Percentiles rank a stretch among this genome's conserved stretches.
Conservation (phyloP, 352 stramenopile genomes). For the Pythium guiyangense region DNA sequence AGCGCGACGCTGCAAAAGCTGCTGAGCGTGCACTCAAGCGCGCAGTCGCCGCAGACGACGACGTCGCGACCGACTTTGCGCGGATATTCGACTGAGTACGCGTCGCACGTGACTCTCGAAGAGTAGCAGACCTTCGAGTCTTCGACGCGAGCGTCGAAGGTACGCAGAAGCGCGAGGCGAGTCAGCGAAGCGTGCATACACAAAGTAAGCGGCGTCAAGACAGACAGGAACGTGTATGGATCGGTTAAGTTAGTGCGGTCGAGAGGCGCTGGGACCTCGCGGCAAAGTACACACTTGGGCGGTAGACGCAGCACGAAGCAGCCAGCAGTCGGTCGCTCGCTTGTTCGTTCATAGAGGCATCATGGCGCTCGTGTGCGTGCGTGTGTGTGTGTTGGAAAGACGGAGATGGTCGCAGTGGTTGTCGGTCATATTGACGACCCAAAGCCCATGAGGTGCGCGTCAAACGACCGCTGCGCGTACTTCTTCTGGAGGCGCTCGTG, state of each 20-base stretch:
- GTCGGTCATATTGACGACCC: constrained; percentile 7
- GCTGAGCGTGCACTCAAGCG: constrained; percentile 48
- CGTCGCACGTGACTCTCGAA: background rate
- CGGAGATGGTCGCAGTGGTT: background rate
- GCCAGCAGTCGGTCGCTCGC: too few relatives aligned
- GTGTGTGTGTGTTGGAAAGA: too few relatives aligned
- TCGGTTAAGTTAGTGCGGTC: background rate
- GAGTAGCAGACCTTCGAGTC: too few relatives aligned
- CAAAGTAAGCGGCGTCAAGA: background rate
- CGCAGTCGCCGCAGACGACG: constrained; percentile 27
- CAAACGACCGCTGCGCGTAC: constrained; percentile 41
- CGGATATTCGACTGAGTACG: constrained; percentile 36
- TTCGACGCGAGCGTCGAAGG: too few relatives aligned
- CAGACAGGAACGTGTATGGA: background rate
- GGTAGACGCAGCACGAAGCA: too few relatives aligned
- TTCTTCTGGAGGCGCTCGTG: constrained; percentile 53
- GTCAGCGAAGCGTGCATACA: too few relatives aligned
- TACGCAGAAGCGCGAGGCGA: too few relatives aligned
- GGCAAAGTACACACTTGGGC: too few relatives aligned
- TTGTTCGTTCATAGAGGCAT: background rate
- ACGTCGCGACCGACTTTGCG: constrained; percentile 36
- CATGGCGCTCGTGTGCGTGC: too few relatives aligned
- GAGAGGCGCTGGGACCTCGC: too few relatives aligned
- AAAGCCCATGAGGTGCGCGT: constrained; percentile 57
- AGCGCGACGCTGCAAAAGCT: constrained; percentile 33